phyloP scores from a whole-genome alignment of 768 basidiomycete genomes.

The Calvatia gigantea region DNA sequence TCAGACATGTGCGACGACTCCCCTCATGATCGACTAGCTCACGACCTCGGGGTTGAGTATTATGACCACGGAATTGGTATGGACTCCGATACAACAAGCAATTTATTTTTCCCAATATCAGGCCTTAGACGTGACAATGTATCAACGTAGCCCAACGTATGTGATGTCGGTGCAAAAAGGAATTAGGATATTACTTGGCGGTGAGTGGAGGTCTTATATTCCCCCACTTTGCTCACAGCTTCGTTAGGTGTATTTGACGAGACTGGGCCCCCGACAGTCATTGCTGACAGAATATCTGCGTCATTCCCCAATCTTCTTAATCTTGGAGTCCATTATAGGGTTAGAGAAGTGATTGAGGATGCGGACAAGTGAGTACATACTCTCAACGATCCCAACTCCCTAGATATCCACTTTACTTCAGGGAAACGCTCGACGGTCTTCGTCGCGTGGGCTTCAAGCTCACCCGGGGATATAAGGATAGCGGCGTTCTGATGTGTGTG shows the following conservation, averaged over 20 bases:
- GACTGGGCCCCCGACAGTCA: conserved; percentile 40
- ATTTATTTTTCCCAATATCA: conserved; percentile 27
- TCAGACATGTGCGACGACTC: neutral
- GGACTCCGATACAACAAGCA: conserved; percentile 19
- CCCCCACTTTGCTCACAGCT: neutral
- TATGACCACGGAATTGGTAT: conserved; percentile 33
- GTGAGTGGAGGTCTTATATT: conserved; percentile 1
- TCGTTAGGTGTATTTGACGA: conserved; percentile 37
- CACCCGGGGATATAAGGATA: conserved; percentile 13
- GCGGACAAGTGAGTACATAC: conserved; percentile 6
- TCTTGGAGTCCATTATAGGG: conserved; percentile 13
- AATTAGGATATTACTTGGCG: conserved; percentile 13
- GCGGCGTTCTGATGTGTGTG: conserved; percentile 7
- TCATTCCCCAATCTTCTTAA: conserved; percentile 34
- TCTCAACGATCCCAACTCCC: neutral
- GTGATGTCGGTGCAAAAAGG: conserved; percentile 42
- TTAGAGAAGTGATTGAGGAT: neutral
- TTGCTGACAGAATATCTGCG: conserved; percentile 44
- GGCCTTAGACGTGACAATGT: conserved; percentile 39
- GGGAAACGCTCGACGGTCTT: conserved; percentile 11
- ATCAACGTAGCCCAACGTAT: conserved; percentile 49
- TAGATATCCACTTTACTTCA: neutral
- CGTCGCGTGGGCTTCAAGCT: conserved; percentile 14
- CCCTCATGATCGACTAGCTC: conserved; percentile 20
- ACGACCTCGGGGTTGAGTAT: conserved; percentile 36